A percentile compares a stretch with the other conserved stretches of the same genome.
These are phyloP conservation scores for Melanomma pulvis-pyrius DNA, from an alignment of 495 filamentous ascomycete genomes.

Conservation along the genomic window DNA sequence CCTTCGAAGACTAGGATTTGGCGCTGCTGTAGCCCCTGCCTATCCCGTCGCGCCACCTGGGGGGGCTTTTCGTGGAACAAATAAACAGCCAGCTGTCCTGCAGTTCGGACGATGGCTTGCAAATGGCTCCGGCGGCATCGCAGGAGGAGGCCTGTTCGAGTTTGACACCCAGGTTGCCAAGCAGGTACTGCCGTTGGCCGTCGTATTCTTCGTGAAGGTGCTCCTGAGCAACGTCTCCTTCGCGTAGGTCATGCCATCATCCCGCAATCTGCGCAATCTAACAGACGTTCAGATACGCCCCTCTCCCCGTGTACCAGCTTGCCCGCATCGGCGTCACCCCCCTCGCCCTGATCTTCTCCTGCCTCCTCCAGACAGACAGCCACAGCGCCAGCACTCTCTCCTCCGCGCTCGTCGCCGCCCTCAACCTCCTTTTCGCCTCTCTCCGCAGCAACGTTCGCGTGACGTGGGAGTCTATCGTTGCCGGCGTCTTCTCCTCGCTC, in stretches of 20 bases:
- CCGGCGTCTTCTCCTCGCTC: constrained; percentile 55
- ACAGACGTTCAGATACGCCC: constrained; percentile 47
- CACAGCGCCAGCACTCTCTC: constrained; percentile 54
- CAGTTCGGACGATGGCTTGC: constrained; percentile 34
- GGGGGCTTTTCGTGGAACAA: constrained; percentile 18
- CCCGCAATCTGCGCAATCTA: neutral
- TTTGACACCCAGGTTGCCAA: constrained; percentile 49
- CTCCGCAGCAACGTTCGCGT: constrained; percentile 48
- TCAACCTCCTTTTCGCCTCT: constrained; percentile 53
- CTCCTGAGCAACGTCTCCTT: constrained; percentile 56
- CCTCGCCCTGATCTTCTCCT: constrained; percentile 50
- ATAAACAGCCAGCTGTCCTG: constrained; percentile 26
- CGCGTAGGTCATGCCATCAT: constrained; percentile 43
- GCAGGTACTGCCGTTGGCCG: constrained; percentile 50
- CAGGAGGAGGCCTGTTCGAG: constrained; percentile 56
- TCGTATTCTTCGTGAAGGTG: constrained; percentile 53
- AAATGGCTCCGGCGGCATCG: constrained; percentile 53
- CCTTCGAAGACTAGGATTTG: constrained; percentile 46
- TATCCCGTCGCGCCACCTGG: constrained; percentile 36
- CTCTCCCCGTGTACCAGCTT: constrained; percentile 53
- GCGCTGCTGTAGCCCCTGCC: constrained; percentile 47
- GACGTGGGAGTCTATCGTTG: constrained; percentile 54
- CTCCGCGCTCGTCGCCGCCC: constrained; percentile 53
- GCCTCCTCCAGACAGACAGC: constrained; percentile 46
- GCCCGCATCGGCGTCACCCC: constrained; percentile 53